phyloP scores from a whole-genome alignment of 2,329 filamentous ascomycete species.

The Paecilomyces sp. region DNA sequence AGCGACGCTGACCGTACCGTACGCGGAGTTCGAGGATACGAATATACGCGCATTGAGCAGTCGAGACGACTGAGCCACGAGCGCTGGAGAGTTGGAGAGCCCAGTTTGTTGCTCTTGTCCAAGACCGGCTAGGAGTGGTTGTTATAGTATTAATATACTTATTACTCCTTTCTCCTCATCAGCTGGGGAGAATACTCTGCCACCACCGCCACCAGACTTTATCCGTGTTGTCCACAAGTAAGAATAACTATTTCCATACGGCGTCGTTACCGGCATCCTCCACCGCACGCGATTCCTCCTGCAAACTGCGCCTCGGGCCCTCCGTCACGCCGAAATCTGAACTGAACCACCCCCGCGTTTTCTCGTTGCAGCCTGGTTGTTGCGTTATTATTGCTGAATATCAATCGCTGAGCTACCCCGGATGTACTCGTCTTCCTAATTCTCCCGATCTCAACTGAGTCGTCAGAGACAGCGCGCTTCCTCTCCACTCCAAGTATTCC shows the following conservation, averaged over 20 bases:
- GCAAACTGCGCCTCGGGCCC: background rate
- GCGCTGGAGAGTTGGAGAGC: background rate
- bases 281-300: background rate
- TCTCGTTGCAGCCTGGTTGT: background rate
- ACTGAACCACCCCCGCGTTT: background rate
- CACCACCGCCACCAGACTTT: background rate
- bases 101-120: too few species aligned
- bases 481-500: background rate
- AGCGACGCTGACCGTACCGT: background rate
- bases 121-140: too few species aligned
- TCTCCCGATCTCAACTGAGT: background rate
- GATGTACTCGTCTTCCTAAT: background rate
- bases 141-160: too few species aligned
- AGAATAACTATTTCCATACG: background rate
- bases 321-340: background rate
- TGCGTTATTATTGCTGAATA: background rate
- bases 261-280: background rate
- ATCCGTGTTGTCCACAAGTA: background rate
- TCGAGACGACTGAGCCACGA: background rate
- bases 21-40: background rate
- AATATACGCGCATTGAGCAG: background rate
- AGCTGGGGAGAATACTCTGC: background rate
- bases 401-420: background rate
- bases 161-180: background rate
- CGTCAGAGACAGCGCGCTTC: background rate